These are phyloP conservation scores for Ophidiomyces ophidiicola DNA, from an alignment of 2,329 filamentous ascomycete genomes.

Conservation along the genomic window DNA sequence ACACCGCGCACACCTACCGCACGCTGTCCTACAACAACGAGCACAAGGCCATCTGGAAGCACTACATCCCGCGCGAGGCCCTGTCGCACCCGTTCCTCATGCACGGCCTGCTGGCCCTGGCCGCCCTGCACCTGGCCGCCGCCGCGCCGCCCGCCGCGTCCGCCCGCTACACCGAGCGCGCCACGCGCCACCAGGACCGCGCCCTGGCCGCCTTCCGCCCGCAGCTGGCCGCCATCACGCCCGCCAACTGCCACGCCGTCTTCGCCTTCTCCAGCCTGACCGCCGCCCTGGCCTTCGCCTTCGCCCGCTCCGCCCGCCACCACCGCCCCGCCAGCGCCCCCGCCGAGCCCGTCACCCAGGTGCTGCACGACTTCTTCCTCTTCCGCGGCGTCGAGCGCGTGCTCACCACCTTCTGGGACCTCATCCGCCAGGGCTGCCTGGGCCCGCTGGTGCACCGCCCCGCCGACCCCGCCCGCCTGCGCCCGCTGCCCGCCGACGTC, in stretches of 20 bases:
- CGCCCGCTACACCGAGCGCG: slow-evolving; percentile 20
- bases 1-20: slow-evolving; percentile 26
- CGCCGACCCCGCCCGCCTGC: slow-evolving; percentile 12
- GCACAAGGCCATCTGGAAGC: slow-evolving; percentile 19
- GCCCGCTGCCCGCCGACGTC: slow-evolving; percentile 17
- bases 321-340: slow-evolving; percentile 13
- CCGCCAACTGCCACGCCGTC: slow-evolving; percentile 24
- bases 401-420: slow-evolving; percentile 17
- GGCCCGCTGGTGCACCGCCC: slow-evolving; percentile 16
- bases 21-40: slow-evolving; percentile 18
- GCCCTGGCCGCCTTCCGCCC: slow-evolving; percentile 20
- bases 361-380: slow-evolving; percentile 20
- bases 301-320: slow-evolving; percentile 16
- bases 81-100: slow-evolving; percentile 20
- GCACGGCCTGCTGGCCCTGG: slow-evolving; percentile 21
- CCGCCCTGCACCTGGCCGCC: slow-evolving; percentile 20
- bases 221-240: slow-evolving; percentile 19
- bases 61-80: slow-evolving; percentile 18
- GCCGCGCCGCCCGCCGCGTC: slow-evolving; percentile 17
- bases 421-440: slow-evolving; percentile 19
- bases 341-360: slow-evolving; percentile 18
- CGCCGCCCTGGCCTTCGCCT: slow-evolving; percentile 24
- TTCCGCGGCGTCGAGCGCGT: slow-evolving; percentile 23
- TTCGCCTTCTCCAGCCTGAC: slow-evolving; percentile 24
- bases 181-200: slow-evolving; percentile 21